Conservation (phyloP, 2,329 filamentous ascomycete genomes). For the Arthrobotrys pseudoclavata region DNA sequence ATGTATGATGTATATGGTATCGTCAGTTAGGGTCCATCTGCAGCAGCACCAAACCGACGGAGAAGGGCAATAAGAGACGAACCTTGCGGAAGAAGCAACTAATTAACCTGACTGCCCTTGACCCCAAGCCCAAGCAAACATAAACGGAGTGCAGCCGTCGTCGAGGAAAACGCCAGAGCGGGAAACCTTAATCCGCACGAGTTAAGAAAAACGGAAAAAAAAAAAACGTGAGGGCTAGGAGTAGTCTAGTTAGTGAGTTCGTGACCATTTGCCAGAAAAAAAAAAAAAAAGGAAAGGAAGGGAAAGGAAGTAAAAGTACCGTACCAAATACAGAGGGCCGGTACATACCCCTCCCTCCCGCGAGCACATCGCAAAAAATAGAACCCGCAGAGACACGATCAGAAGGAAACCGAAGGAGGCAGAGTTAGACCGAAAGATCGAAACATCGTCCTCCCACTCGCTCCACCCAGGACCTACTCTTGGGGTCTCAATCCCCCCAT, state of each 20-base stretch:
- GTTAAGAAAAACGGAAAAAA: conserved; percentile 20
- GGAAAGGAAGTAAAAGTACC: conserved; percentile 5
- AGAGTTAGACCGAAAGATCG: conserved; percentile 36
- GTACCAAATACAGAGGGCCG: conserved; percentile 17
- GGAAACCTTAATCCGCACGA: conserved; percentile 55
- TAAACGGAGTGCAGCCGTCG: conserved; percentile 32
- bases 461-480: conserved; percentile 44
- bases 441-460: conserved; percentile 44
- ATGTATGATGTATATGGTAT: neutral
- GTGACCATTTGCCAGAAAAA: conserved; percentile 9
- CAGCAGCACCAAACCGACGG: conserved; percentile 33
- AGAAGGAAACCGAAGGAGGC: conserved; percentile 55
- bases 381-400: conserved; percentile 57
- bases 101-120: neutral
- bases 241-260: conserved; percentile 4
- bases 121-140: conserved; percentile 1
- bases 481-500: conserved; percentile 45
- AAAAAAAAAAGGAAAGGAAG: conserved; percentile 7
- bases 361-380: conserved; percentile 59
- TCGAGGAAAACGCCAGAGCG: conserved; percentile 31
- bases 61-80: conserved; percentile 57
- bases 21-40: conserved; percentile 29
- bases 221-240: conserved; percentile 6
- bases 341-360: conserved; percentile 53
- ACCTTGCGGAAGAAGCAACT: conserved; percentile 38